A percentile compares a stretch with the other conserved stretches of the same genome.
Evolutionary conservation across 2,329 filamentous ascomycete genomes (phyloP).

Genomic region (Microdochium nivale): DNA sequence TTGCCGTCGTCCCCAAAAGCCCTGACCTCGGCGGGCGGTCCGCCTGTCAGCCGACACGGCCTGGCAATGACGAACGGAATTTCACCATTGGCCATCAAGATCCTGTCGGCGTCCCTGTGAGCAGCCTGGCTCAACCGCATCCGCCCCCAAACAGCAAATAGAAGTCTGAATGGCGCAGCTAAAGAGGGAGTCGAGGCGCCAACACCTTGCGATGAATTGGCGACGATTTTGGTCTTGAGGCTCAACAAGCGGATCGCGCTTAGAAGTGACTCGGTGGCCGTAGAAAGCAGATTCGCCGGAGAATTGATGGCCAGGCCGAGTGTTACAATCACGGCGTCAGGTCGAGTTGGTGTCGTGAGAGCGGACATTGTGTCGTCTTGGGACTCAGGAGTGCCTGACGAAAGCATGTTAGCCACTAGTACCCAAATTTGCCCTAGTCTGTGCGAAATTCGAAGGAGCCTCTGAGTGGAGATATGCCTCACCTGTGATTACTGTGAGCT

Average conservation of each 20-base stretch:
- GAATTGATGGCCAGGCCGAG: background rate
- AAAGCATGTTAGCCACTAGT: slow-evolving; percentile 17
- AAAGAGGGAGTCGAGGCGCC: background rate
- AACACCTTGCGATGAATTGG: background rate
- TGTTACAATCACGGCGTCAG: slow-evolving; percentile 32
- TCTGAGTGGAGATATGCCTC: slow-evolving; percentile 20
- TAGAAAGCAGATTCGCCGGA: background rate
- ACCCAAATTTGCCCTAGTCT: slow-evolving; percentile 20
- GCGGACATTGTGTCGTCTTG: slow-evolving; percentile 35
- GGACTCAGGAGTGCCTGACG: slow-evolving; percentile 41
- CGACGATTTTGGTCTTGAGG: background rate
- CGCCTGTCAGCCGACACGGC: background rate
- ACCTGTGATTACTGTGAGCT: slow-evolving; percentile 30
- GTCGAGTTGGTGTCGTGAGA: slow-evolving; percentile 29
- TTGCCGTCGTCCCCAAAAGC: background rate
- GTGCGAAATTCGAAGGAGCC: slow-evolving; percentile 21
- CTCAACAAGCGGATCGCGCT: background rate
- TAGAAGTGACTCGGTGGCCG: background rate
- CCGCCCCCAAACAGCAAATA: background rate
- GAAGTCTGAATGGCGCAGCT: background rate
- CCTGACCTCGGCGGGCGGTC: background rate
- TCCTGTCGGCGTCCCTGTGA: background rate
- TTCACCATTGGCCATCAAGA: background rate
- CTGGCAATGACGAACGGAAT: background rate
- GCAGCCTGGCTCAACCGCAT: background rate